A percentile compares a stretch with the other conserved stretches of the same genome.
Conservation (phyloP, 352 stramenopile species). For the Phytophthora uliginosa region DNA sequence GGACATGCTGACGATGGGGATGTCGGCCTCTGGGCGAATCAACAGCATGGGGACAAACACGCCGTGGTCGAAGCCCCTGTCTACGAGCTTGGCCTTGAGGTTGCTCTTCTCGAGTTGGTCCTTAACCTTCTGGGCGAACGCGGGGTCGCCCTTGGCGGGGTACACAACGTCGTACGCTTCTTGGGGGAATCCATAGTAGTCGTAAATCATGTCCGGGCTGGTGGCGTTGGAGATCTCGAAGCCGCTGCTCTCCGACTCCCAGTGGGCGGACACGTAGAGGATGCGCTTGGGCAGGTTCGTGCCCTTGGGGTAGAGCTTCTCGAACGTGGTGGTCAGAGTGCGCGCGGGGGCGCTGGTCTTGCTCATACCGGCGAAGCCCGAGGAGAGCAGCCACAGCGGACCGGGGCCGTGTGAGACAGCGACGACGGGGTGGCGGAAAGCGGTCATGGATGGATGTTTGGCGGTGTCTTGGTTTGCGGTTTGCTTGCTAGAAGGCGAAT, state of each 20-base stretch:
- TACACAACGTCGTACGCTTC: constrained; percentile 88
- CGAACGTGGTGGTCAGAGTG: constrained; percentile 20
- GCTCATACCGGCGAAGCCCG: background rate
- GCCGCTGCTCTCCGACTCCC: constrained; percentile 44
- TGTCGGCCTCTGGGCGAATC: constrained; percentile 1
- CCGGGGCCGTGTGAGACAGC: constrained; percentile 7
- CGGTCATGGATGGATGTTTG: background rate
- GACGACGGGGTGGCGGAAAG: constrained; percentile 4
- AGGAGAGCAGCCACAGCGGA: constrained; percentile 2
- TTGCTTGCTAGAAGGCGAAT: background rate
- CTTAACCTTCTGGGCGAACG: constrained; percentile 72
- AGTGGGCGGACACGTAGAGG: constrained; percentile 87
- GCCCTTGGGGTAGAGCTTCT: constrained; percentile 29
- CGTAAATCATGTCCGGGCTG: constrained; percentile 70
- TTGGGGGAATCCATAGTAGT: constrained; percentile 89
- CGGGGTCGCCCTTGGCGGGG: constrained; percentile 36
- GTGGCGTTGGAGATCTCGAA: constrained; percentile 52
- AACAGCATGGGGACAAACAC: constrained; percentile 86
- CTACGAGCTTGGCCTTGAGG: constrained; percentile 43
- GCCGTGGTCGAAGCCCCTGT: constrained; percentile 90
- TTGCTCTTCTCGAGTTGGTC: constrained; percentile 43
- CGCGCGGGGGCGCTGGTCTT: background rate
- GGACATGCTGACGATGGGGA: background rate
- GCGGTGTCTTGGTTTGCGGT: background rate
- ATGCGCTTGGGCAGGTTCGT: constrained; percentile 55